Percentiles rank a stretch among this genome's conserved stretches.
These are phyloP conservation scores for Saccharomyces hybrid DNA, from an alignment of 1,139 yeast species.

Conservation along the genomic window DNA sequence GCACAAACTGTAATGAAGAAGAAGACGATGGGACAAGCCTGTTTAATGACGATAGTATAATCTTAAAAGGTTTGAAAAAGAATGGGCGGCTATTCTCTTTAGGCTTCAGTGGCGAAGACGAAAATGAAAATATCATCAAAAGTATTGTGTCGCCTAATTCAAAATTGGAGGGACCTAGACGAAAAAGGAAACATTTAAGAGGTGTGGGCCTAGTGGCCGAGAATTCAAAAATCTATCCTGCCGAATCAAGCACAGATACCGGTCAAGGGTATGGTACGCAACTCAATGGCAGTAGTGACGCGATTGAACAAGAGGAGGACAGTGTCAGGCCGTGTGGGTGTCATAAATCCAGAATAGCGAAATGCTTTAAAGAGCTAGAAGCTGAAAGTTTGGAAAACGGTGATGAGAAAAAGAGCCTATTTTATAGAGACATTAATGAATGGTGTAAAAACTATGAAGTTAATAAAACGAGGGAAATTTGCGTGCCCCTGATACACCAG, in stretches of 20 bases:
- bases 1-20: not conserved
- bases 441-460: not conserved
- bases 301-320: not conserved
- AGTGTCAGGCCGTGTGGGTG: slow-evolving; percentile 1
- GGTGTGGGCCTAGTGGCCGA: not conserved
- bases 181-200: not conserved
- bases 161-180: not conserved
- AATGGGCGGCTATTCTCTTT: not conserved
- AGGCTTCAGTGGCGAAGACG: not conserved
- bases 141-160: not conserved
- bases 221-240: not conserved
- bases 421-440: slow-evolving; percentile 1
- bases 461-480: not conserved
- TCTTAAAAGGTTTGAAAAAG: not conserved
- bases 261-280: not conserved
- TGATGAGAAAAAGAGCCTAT: not conserved
- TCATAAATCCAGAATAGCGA: not conserved
- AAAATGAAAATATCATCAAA: not conserved
- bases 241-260: not conserved
- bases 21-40: not conserved
- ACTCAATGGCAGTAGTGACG: not conserved
- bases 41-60: not conserved
- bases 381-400: not conserved
- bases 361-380: slow-evolving; percentile 1
- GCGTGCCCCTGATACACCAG: not conserved